phyloP scores from a whole-genome alignment of 1,284 basidiomycete genomes.

The Trichosporon asahii region DNA sequence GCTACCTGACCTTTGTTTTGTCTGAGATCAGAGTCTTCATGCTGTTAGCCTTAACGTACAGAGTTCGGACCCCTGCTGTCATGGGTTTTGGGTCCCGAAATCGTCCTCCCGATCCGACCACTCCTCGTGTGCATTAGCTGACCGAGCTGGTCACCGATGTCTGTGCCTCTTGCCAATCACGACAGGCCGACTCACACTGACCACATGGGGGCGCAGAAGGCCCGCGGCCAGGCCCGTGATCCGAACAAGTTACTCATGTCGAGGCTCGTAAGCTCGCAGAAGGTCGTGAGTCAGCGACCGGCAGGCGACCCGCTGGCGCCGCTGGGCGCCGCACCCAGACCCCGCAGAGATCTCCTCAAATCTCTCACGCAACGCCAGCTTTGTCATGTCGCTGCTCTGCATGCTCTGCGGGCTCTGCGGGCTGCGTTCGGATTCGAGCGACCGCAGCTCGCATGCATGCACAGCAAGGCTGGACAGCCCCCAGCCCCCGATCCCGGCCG shows the following conservation, averaged over 20 bases:
- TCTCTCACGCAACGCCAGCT: not conserved
- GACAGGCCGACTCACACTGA: too few species aligned
- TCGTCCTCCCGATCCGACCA: not conserved
- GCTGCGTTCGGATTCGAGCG: not conserved
- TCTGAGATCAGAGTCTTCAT: too few species aligned
- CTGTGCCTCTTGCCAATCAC: not conserved
- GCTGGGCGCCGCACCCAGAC: not conserved
- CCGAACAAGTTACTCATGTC: too few species aligned
- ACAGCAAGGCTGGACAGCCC: not conserved
- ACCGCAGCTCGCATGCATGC: not conserved
- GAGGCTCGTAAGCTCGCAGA: too few species aligned
- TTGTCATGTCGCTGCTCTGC: not conserved
- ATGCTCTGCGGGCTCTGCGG: too few species aligned
- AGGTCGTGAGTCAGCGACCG: not conserved
- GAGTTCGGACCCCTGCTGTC: not conserved
- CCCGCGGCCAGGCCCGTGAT: too few species aligned
- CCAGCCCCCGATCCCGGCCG: not conserved
- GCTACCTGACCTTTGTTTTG: too few species aligned
- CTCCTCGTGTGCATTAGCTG: not conserved
- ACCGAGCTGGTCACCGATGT: not conserved
- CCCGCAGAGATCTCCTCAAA: not conserved
- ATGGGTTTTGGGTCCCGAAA: not conserved
- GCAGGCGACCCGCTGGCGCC: too few species aligned
- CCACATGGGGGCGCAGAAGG: not conserved
- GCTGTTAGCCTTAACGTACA: too few species aligned